Percentiles rank a stretch among this genome's conserved stretches.
These are phyloP conservation scores for Teunomyces aglyptinius DNA, from an alignment of 805 yeast species.

Conservation along the genomic window DNA sequence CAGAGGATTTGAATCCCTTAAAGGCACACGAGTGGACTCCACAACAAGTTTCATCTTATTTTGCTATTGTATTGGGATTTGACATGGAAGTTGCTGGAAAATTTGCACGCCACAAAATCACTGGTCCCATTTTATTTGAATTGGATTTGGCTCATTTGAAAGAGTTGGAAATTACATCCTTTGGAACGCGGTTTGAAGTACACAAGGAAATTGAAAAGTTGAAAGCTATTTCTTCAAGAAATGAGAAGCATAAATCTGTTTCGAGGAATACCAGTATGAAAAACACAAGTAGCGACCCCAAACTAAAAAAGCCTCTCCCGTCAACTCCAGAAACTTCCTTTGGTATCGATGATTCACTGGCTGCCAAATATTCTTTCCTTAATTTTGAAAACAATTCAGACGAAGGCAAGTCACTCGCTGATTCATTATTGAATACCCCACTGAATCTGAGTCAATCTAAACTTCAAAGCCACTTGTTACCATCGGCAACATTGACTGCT, in stretches of 20 bases:
- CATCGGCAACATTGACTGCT: slow-evolving; percentile 8
- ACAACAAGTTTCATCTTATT: slow-evolving; percentile 77
- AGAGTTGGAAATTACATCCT: slow-evolving; percentile 86
- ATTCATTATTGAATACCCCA: slow-evolving; percentile 2
- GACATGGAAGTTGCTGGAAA: slow-evolving; percentile 72
- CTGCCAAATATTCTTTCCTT: background rate
- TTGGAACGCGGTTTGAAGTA: slow-evolving; percentile 93
- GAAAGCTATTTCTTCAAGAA: slow-evolving; percentile 25
- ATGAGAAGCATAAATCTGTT: slow-evolving; percentile 11
- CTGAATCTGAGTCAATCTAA: background rate
- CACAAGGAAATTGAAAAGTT: slow-evolving; percentile 82
- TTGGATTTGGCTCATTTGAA: slow-evolving; percentile 82
- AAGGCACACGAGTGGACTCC: slow-evolving; percentile 75
- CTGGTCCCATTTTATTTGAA: slow-evolving; percentile 82
- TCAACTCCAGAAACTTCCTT: background rate
- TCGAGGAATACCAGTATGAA: slow-evolving; percentile 10
- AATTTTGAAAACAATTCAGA: slow-evolving; percentile 18
- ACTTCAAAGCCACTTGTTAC: slow-evolving; percentile 7
- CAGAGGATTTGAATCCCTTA: slow-evolving; percentile 41
- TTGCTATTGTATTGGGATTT: slow-evolving; percentile 65
- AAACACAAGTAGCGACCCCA: background rate
- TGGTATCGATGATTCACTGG: background rate
- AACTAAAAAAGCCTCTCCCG: background rate
- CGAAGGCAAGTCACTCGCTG: slow-evolving; percentile 10
- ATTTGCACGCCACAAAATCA: slow-evolving; percentile 83